Conservation (phyloP, 208 protist species). For the Crithidia brevicula region DNA sequence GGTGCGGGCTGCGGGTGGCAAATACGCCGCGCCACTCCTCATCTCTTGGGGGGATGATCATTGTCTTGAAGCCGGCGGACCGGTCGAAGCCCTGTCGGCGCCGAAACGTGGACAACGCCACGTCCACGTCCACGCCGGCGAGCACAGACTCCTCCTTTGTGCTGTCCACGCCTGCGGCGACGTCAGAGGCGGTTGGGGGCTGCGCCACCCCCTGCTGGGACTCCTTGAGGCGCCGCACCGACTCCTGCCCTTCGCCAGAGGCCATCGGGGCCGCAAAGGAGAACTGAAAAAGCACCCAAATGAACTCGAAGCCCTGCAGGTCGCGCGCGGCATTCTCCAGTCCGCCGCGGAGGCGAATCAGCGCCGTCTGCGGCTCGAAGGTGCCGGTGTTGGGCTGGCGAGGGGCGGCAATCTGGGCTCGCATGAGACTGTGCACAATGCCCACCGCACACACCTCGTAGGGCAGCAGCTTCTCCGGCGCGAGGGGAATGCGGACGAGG, state of each 20-base stretch:
- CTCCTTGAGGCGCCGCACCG: slow-evolving; percentile 30
- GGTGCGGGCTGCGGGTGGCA: slow-evolving; percentile 91
- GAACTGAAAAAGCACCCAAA: slow-evolving; percentile 93
- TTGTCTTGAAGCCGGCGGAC: slow-evolving; percentile 75
- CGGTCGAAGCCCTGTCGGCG: slow-evolving; percentile 65
- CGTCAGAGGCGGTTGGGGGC: no score
- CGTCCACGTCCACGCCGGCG: not conserved
- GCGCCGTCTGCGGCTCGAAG: slow-evolving; percentile 80
- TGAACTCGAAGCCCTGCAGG: slow-evolving; percentile 85
- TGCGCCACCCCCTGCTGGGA: not conserved
- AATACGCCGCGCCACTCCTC: slow-evolving; percentile 86
- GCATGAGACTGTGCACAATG: slow-evolving; percentile 87
- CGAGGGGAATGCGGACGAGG: slow-evolving; percentile 70
- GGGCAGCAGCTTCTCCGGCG: slow-evolving; percentile 70
- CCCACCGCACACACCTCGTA: slow-evolving; percentile 82
- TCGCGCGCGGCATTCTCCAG: slow-evolving; percentile 89
- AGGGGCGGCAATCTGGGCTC: slow-evolving; percentile 78
- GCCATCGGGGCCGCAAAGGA: slow-evolving; percentile 74
- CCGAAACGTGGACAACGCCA: slow-evolving; percentile 32
- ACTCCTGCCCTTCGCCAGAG: slow-evolving; percentile 60
- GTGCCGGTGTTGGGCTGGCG: slow-evolving; percentile 79
- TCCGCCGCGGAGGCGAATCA: slow-evolving; percentile 80
- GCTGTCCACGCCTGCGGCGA: no score
- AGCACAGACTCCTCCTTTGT: not conserved
- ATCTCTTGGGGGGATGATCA: slow-evolving; percentile 88